These are phyloP conservation scores for Sclerotinia spermophila DNA, from an alignment of 2,329 filamentous ascomycete genomes.

Conservation along the genomic window DNA sequence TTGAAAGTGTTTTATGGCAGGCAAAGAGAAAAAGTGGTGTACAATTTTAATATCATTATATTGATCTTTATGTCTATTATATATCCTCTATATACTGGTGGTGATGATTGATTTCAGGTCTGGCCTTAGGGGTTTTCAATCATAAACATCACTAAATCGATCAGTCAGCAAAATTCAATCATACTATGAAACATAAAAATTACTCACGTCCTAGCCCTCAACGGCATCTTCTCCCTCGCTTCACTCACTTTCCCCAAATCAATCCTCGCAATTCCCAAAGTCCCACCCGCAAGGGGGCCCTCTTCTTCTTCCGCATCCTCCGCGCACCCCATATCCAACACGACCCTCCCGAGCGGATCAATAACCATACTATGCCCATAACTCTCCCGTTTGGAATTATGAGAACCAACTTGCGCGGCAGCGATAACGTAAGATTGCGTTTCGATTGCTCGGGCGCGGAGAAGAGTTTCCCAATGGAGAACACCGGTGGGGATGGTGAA, in stretches of 20 bases:
- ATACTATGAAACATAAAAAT: neutral
- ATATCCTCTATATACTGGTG: neutral
- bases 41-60: neutral
- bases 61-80: neutral
- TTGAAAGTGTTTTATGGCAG: slow-evolving; percentile 24
- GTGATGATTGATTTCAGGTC: neutral
- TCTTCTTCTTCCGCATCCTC: slow-evolving; percentile 36
- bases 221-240: slow-evolving; percentile 53
- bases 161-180: neutral
- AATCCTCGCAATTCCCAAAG: slow-evolving; percentile 48
- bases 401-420: slow-evolving; percentile 74
- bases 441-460: slow-evolving; percentile 81
- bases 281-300: slow-evolving; percentile 37
- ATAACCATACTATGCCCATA: slow-evolving; percentile 86
- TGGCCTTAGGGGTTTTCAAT: neutral
- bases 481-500: slow-evolving; percentile 83
- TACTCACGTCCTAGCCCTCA: slow-evolving; percentile 47
- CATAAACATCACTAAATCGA: slow-evolving; percentile 28
- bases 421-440: slow-evolving; percentile 84
- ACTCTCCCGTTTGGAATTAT: slow-evolving; percentile 71
- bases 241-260: slow-evolving; percentile 50
- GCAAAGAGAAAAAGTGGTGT: neutral
- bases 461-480: slow-evolving; percentile 79
- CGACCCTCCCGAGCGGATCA: slow-evolving; percentile 78
- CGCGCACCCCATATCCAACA: slow-evolving; percentile 57